Evolutionary conservation across 176 grass and related monocot genomes (phyloP).

Genomic region (Saccharum spontaneum): DNA sequence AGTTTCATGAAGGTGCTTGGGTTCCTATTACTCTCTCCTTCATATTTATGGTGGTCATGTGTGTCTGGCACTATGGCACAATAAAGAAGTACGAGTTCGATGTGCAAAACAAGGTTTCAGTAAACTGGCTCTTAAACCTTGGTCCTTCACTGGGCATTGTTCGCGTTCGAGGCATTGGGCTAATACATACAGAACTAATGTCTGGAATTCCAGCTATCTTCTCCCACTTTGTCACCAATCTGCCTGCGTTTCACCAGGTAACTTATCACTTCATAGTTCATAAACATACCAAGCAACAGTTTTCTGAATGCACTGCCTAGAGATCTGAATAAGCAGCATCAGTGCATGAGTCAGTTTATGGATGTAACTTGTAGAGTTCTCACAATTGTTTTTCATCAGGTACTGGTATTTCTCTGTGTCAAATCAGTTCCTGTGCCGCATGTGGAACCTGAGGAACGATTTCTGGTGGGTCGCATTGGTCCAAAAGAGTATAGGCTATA

Average conservation of each 20-base stretch:
- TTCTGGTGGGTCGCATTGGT: constrained; percentile 88
- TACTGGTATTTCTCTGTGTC: constrained; percentile 88
- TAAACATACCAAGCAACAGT: not conserved
- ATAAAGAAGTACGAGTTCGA: constrained; percentile 92
- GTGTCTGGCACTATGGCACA: constrained; percentile 97
- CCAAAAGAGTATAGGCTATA: constrained; percentile 93
- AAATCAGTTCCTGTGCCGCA: constrained; percentile 86
- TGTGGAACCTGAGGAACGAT: constrained; percentile 68
- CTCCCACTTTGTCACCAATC: constrained; percentile 94
- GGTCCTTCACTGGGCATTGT: constrained; percentile 92
- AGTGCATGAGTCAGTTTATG: not conserved
- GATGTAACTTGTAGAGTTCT: constrained; percentile 6
- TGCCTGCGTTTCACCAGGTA: constrained; percentile 99
- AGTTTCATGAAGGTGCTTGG: constrained; percentile 97
- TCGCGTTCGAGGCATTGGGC: constrained; percentile 79
- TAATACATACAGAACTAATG: constrained; percentile 91
- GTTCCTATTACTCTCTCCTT: constrained; percentile 75
- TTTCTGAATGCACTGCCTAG: not conserved
- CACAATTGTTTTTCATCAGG: constrained; percentile 53
- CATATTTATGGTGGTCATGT: constrained; percentile 87
- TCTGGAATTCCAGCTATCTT: constrained; percentile 96
- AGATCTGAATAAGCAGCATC: not conserved
- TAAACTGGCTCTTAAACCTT: constrained; percentile 88
- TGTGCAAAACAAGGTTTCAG: constrained; percentile 95
- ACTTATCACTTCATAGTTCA: not conserved